These are phyloP conservation scores for Gypsophila paniculata DNA, from an alignment of 179 eudicot genomes.

Conservation along the genomic window DNA sequence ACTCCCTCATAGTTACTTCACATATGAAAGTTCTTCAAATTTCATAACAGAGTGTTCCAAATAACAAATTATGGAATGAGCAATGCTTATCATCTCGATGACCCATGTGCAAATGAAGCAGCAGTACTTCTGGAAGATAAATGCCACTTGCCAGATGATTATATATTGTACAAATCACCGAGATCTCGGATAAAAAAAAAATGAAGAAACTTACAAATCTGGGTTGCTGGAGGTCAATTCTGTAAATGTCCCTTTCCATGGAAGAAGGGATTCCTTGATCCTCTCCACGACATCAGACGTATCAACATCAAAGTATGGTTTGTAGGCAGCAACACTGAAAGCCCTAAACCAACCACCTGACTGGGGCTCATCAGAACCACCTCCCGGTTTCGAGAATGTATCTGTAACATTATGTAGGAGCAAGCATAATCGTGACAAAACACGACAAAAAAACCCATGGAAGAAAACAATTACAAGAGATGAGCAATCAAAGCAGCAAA, in stretches of 20 bases:
- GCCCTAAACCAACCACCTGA: constrained; percentile 74
- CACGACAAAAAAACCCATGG: not conserved
- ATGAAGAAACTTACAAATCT: constrained; percentile 62
- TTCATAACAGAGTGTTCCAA: not conserved
- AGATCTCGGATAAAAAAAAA: not conserved
- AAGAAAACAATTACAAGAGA: too few species aligned
- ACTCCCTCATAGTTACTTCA: not conserved
- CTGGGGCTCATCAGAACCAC: constrained; percentile 66
- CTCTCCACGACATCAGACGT: constrained; percentile 90
- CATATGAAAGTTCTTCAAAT: not conserved
- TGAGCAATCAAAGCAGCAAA: not conserved
- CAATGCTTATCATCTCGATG: not conserved
- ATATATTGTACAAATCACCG: not conserved
- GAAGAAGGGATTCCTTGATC: constrained; percentile 86
- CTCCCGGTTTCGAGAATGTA: constrained; percentile 68
- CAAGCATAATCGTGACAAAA: not conserved
- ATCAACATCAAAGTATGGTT: constrained; percentile 93
- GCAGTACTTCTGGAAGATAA: not conserved
- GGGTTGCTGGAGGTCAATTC: constrained; percentile 82
- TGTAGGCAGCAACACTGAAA: constrained; percentile 71
- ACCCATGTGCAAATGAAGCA: not conserved
- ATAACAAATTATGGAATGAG: not conserved
- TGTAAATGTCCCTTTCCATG: constrained; percentile 78
- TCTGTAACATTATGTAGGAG: constrained; percentile 39
- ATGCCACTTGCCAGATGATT: not conserved